Conservation (phyloP, 345 rosid genomes). For the Hibiscus trionum region DNA sequence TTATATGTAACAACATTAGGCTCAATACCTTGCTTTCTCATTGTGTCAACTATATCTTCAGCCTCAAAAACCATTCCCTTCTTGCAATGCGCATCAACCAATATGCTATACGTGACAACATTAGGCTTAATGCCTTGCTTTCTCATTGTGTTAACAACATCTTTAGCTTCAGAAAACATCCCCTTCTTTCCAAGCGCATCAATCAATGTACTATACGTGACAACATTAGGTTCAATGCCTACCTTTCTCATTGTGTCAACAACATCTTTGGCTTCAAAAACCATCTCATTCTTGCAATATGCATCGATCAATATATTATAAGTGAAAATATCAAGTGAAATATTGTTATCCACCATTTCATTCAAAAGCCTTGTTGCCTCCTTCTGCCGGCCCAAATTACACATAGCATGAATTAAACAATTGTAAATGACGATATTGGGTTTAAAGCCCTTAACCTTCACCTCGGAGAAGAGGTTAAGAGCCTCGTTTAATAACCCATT, state of each 20-base stretch:
- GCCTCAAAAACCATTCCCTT: not conserved
- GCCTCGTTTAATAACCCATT: not conserved
- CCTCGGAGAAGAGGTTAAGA: not conserved
- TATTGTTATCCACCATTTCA: not conserved
- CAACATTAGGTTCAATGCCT: not conserved
- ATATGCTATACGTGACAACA: not conserved
- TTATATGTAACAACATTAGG: not conserved
- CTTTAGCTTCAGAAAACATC: not conserved
- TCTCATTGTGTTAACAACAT: not conserved
- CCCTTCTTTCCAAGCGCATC: not conserved
- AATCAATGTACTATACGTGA: not conserved
- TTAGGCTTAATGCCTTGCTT: not conserved
- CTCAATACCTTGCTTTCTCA: not conserved
- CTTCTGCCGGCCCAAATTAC: not conserved
- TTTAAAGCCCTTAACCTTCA: not conserved
- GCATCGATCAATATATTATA: not conserved
- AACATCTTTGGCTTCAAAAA: not conserved
- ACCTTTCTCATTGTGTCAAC: not conserved
- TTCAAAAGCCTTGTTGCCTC: not conserved
- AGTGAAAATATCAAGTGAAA: not conserved
- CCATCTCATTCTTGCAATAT: not conserved
- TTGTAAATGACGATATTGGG: not conserved
- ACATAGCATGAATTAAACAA: slow-evolving; percentile 5
- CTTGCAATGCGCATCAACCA: not conserved
- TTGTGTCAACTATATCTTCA: not conserved